These are phyloP conservation scores for Chlorella sp. DNA, from an alignment of 139 green algal genomes.

Conservation along the genomic window DNA sequence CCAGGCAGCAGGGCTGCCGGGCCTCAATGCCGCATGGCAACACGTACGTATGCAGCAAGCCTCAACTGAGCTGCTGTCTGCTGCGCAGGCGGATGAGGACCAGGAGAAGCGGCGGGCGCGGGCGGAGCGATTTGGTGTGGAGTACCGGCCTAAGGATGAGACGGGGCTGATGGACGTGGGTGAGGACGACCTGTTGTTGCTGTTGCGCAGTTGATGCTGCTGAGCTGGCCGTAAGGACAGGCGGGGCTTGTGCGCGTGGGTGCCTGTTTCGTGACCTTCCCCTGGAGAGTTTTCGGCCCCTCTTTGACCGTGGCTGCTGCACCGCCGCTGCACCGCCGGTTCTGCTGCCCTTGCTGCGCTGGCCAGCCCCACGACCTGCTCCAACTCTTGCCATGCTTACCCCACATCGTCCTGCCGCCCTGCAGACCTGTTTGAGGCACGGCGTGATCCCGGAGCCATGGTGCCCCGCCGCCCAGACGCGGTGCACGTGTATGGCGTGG, in stretches of 20 bases:
- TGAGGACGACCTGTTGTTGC: constrained; percentile 16
- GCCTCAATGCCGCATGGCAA: no score
- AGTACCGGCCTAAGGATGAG: constrained; percentile 61
- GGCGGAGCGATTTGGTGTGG: constrained; percentile 74
- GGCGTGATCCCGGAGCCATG: not conserved
- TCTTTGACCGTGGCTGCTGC: no score
- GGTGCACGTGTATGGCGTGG: constrained; percentile 89
- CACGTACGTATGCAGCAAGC: no score
- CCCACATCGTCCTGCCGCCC: not conserved
- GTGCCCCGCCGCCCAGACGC: constrained; percentile 56
- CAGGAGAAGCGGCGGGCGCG: constrained; percentile 59
- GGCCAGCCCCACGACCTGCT: no score
- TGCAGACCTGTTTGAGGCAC: constrained; percentile 31
- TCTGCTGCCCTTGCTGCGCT: no score
- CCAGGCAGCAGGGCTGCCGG: no score
- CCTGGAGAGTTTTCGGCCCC: no score
- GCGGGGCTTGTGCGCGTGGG: no score
- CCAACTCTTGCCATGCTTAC: no score
- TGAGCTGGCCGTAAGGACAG: no score
- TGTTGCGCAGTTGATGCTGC: not conserved
- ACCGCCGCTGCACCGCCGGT: no score
- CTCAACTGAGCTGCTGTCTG: not conserved
- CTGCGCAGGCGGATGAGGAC: constrained; percentile 39
- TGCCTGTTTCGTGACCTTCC: no score
- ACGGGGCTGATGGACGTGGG: constrained; percentile 75